These are phyloP conservation scores for Petunia hybrid DNA, from an alignment of 305 asterid species.

Conservation along the genomic window DNA sequence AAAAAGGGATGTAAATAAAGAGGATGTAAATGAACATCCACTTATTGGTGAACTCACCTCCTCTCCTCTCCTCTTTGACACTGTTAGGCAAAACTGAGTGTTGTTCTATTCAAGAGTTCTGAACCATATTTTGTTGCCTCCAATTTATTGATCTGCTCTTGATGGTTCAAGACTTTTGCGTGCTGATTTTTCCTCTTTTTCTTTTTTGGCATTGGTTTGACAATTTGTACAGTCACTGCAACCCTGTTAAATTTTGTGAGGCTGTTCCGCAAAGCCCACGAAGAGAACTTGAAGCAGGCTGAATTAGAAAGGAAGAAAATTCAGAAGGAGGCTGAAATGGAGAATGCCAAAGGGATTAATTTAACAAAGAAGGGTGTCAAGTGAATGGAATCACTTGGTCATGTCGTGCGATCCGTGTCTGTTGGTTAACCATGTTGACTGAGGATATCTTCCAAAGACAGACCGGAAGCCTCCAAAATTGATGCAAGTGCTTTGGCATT, in stretches of 20 bases:
- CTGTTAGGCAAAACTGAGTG: background rate
- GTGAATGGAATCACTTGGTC: constrained; percentile 44
- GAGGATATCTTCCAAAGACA: constrained; percentile 16
- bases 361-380: constrained; percentile 56
- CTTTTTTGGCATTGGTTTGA: constrained; percentile 32
- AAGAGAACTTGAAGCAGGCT: constrained; percentile 88
- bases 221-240: constrained; percentile 78
- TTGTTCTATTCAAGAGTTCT: constrained; percentile 12
- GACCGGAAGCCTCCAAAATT: constrained; percentile 20
- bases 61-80: constrained; percentile 8
- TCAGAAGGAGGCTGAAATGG: constrained; percentile 82
- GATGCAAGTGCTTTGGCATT: constrained; percentile 26
- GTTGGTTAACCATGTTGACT: constrained; percentile 25
- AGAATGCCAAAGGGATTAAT: constrained; percentile 61
- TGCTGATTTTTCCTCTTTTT: background rate
- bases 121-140: constrained; percentile 5
- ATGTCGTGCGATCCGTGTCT: background rate
- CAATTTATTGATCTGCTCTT: constrained; percentile 18
- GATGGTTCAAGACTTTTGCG: background rate
- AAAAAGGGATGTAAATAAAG: no score
- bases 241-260: constrained; percentile 93
- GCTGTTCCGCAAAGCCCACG: constrained; percentile 88
- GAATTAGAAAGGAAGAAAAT: constrained; percentile 95
- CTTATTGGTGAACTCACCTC: no score
- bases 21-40: no score